These are phyloP conservation scores for Haematococcus lacustris DNA, from an alignment of 139 green algal genomes.

Conservation along the genomic window DNA sequence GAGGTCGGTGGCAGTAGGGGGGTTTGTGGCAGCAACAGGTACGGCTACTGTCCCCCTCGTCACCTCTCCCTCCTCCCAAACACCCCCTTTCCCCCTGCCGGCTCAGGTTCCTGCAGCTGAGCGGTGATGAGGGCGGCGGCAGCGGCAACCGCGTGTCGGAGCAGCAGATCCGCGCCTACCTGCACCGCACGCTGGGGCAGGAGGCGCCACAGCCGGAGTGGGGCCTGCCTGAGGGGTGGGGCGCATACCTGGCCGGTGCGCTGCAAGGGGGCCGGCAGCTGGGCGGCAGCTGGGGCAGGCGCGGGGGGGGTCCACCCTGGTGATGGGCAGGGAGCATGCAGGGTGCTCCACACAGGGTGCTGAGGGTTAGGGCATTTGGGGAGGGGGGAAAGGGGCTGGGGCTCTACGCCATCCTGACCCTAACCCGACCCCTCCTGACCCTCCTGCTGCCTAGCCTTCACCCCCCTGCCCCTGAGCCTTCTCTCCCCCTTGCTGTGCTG, in stretches of 20 bases:
- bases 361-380: neutral
- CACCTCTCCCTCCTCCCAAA: too few species aligned
- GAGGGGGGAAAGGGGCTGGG: neutral
- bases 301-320: neutral
- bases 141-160: constrained; percentile 69
- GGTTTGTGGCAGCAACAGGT: too few species aligned
- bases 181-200: constrained; percentile 58
- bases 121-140: constrained; percentile 44
- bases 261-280: neutral
- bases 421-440: neutral
- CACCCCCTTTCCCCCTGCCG: too few species aligned
- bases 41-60: too few species aligned
- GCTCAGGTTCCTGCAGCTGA: too few species aligned
- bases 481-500: neutral
- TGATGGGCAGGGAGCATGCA: neutral
- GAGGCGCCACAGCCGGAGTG: constrained; percentile 59
- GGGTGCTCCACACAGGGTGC: neutral
- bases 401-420: neutral
- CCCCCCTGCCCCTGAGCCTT: neutral
- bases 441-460: neutral
- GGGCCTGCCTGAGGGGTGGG: constrained; percentile 69
- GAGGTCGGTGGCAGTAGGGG: too few species aligned
- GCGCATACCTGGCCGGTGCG: constrained; percentile 40
- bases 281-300: neutral
- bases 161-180: constrained; percentile 75